Evolutionary conservation across 2,329 filamentous ascomycete species (phyloP).

Genomic region (Sporothrix inflata): DNA sequence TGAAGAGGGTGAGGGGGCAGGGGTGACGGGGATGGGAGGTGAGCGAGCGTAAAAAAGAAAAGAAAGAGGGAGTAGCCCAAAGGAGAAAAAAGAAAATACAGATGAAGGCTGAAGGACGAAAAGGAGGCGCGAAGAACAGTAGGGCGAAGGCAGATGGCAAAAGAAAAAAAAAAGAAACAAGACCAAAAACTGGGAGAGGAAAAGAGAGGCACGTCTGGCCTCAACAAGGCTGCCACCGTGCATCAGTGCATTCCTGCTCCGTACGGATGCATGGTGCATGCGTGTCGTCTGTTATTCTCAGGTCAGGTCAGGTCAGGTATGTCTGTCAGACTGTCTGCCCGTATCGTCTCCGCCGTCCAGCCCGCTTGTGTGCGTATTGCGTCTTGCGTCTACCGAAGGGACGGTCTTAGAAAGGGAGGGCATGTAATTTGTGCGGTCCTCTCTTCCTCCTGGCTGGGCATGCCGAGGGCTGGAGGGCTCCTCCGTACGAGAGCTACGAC

Average conservation of each 20-base stretch:
- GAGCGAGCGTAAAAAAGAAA: background rate
- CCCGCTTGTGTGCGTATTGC: background rate
- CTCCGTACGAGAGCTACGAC: conserved; percentile 18
- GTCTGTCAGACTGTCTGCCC: background rate
- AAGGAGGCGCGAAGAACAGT: background rate
- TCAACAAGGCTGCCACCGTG: conserved; percentile 14
- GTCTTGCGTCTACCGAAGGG: conserved; percentile 10
- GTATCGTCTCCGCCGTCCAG: background rate
- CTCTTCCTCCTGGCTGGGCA: background rate
- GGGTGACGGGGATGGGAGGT: background rate
- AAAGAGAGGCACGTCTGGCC: background rate
- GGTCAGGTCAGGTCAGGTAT: background rate
- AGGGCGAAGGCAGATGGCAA: background rate
- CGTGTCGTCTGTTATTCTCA: background rate
- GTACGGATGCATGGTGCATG: background rate
- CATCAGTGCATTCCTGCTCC: conserved; percentile 9
- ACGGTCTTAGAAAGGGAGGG: conserved; percentile 21
- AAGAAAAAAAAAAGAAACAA: background rate
- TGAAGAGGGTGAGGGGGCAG: background rate
- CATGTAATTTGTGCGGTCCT: background rate
- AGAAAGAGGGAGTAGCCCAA: background rate
- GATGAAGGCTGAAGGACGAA: background rate
- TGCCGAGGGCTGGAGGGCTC: background rate
- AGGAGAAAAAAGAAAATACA: background rate
- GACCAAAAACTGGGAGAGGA: background rate